Base-by-base conservation (phyloP, 148 eudicot species). In the Chenopodium formosanum region DNA sequence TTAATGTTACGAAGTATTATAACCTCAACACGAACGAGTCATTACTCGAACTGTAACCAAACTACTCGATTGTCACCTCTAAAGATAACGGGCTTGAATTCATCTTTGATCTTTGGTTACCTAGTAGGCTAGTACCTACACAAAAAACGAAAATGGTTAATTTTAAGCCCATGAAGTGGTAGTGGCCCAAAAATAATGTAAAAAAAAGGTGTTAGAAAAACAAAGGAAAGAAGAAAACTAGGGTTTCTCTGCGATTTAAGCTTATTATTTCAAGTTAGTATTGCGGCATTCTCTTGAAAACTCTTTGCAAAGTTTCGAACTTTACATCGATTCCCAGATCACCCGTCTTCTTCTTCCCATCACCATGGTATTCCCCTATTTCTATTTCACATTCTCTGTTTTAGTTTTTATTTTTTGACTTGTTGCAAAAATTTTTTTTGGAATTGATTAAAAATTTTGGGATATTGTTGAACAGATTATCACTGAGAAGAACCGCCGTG, bases 401-500 rank as follows among this genome's bases (percentile, higher is more conserved):
- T 40, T 14, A 3, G 63, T 58, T 58, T 12, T 56, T 1, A 56
- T 58, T 58, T 5, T 56, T 0, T 14, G 62, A 4, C 17, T 56
- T 17, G 1, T 56, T 11, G 0, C 22, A 17, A 58, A 19, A 27
- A 27, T 58, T 58, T 17, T 3, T 4, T 14, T 17, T 4, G 1
- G 4, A 58, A 58, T 58, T 58, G 3, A 3, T 19, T 58, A 58
- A 58, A 4, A 17, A 0, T 58, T 58, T 16, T 58, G n/a, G 63
- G 63, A 58, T 19, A 19, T 58, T 58, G 19, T 58, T 58, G 63
- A 58, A 58, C 88, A 94, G 97, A 92, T 94, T 84, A 92, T 94
- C 29, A 17, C 95, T 2, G 97, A 94, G 87, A 92, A 94, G 92
- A 94, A 92, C 74, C 86, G 97, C 77, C 88, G 84, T 83, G 97